phyloP scores from a whole-genome alignment of 805 yeast species.

The Candida adriatica region DNA sequence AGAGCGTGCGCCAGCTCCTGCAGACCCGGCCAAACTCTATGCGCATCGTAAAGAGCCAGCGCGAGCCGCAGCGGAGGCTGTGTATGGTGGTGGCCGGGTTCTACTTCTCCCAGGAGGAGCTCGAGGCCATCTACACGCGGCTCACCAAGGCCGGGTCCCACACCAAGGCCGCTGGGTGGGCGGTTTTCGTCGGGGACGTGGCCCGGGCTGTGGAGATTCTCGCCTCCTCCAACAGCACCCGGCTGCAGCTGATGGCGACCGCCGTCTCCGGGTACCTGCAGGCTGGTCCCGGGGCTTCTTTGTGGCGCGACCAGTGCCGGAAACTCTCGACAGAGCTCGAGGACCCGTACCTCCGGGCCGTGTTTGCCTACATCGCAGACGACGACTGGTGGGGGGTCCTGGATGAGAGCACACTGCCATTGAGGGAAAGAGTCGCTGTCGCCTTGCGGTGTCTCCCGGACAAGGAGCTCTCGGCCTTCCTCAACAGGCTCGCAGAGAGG shows the following conservation, averaged over 20 bases:
- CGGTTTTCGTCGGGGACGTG: conserved; percentile 88
- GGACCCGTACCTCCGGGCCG: conserved; percentile 83
- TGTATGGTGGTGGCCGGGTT: conserved; percentile 87
- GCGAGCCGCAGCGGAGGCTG: conserved; percentile 63
- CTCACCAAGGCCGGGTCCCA: conserved; percentile 52
- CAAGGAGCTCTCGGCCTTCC: conserved; percentile 63
- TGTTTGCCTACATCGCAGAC: conserved; percentile 90
- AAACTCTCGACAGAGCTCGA: conserved; percentile 81
- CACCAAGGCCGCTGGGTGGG: conserved; percentile 97
- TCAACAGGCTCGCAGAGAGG: conserved; percentile 60
- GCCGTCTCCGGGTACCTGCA: conserved; percentile 86
- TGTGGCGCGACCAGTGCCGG: conserved; percentile 94
- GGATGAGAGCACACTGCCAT: conserved; percentile 82
- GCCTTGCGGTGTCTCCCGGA: conserved; percentile 83
- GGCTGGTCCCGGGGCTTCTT: conserved; percentile 33
- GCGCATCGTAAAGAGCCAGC: conserved; percentile 33
- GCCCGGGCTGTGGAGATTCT: conserved; percentile 74
- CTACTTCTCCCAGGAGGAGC: conserved; percentile 71
- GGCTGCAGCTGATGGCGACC: conserved; percentile 75
- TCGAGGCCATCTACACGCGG: conserved; percentile 58
- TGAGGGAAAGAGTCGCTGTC: conserved; percentile 84
- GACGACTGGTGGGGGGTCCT: conserved; percentile 95
- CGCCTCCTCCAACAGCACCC: conserved; percentile 63
- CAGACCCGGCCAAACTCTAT: conserved; percentile 25
- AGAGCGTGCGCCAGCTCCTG: conserved; percentile 27